Conservation (phyloP, 192 early-diverging fungal genomes). For the Coemansia sp. region DNA sequence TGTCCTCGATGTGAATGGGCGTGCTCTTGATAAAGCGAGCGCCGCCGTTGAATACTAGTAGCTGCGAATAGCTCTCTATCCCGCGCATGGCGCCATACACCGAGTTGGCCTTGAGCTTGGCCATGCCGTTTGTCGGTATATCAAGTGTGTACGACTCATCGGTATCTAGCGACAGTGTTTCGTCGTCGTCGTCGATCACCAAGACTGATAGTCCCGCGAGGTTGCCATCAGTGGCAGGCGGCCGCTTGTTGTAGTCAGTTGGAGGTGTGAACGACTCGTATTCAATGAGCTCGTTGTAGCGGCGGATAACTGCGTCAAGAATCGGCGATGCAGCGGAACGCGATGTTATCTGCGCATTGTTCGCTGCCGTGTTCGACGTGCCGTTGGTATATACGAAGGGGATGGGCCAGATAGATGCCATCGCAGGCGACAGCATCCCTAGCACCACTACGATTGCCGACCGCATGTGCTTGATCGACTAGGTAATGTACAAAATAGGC, state of each 20-base stretch:
- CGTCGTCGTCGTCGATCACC: constrained; percentile 44
- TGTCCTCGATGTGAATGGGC: constrained; percentile 64
- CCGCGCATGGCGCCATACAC: constrained; percentile 73
- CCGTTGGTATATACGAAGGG: constrained; percentile 30
- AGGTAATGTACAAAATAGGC: constrained; percentile 3
- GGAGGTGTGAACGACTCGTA: constrained; percentile 58
- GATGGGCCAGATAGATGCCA: constrained; percentile 52
- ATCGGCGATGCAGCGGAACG: constrained; percentile 55
- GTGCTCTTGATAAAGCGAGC: constrained; percentile 57
- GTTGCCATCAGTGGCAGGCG: constrained; percentile 2
- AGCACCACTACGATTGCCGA: constrained; percentile 12
- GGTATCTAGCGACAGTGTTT: constrained; percentile 58
- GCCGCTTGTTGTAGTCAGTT: constrained; percentile 39
- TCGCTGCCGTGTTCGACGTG: constrained; percentile 49
- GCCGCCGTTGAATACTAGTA: constrained; percentile 57
- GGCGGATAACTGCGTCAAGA: constrained; percentile 53
- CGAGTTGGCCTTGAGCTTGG: constrained; percentile 60
- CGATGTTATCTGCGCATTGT: constrained; percentile 29
- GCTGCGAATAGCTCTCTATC: constrained; percentile 73
- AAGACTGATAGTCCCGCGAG: constrained; percentile 53
- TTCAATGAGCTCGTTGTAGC: constrained; percentile 55
- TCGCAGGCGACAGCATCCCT: constrained; percentile 22
- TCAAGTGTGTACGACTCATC: constrained; percentile 77
- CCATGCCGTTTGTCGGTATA: constrained; percentile 59
- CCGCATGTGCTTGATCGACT: constrained; percentile 5